A percentile compares a stretch with the other conserved stretches of the same genome.
Conservation (phyloP, 495 filamentous ascomycete species). For the Neurospora hispaniola region DNA sequence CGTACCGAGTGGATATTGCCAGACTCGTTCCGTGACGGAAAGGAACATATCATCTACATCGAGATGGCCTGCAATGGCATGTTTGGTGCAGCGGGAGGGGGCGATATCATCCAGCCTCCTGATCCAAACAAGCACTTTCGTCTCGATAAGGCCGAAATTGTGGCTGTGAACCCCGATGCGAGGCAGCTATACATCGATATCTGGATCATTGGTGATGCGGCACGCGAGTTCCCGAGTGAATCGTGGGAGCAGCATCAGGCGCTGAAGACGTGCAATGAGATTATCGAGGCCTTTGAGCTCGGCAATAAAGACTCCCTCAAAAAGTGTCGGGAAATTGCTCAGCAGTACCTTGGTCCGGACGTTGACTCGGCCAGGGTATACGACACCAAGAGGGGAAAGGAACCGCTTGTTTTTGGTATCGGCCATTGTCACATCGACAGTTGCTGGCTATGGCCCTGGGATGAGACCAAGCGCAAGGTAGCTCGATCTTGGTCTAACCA, state of each 20-base stretch:
- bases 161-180: slow-evolving; percentile 78
- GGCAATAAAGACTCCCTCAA: slow-evolving; percentile 68
- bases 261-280: slow-evolving; percentile 68
- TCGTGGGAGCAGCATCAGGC: slow-evolving; percentile 84
- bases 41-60: slow-evolving; percentile 81
- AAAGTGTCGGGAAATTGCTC: slow-evolving; percentile 69
- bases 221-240: slow-evolving; percentile 66
- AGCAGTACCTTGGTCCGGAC: slow-evolving; percentile 67
- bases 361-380: slow-evolving; percentile 82
- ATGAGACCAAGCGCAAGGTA: slow-evolving; percentile 96
- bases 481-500: slow-evolving; percentile 95
- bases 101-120: slow-evolving; percentile 83
- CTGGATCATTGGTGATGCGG: slow-evolving; percentile 88
- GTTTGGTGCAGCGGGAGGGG: slow-evolving; percentile 86
- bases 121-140: slow-evolving; percentile 69
- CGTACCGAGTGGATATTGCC: slow-evolving; percentile 85
- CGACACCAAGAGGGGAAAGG: slow-evolving; percentile 43
- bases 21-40: slow-evolving; percentile 65
- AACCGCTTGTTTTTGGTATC: slow-evolving; percentile 73
- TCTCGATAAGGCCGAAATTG: slow-evolving; percentile 71
- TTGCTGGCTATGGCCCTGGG: slow-evolving; percentile 97
- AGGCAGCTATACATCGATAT: slow-evolving; percentile 79
- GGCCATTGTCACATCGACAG: slow-evolving; percentile 97
- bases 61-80: slow-evolving; percentile 99
- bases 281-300: slow-evolving; percentile 80